These are phyloP conservation scores for Tardiomyces blankii DNA, from an alignment of 1,139 yeast genomes.

Conservation along the genomic window DNA sequence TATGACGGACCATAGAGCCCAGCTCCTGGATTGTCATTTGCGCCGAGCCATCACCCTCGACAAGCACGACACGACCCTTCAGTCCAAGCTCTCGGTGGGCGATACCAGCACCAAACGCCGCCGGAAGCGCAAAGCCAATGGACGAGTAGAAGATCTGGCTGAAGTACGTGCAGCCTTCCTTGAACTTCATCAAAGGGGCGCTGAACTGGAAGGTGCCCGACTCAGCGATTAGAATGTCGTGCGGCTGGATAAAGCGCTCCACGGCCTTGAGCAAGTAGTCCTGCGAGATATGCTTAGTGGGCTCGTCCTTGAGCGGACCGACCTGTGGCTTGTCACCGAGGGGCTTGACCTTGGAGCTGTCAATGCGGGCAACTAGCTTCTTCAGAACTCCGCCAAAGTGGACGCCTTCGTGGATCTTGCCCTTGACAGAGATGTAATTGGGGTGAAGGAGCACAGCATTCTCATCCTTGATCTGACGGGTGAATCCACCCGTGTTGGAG, in stretches of 20 bases:
- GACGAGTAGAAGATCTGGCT: conserved; percentile 70
- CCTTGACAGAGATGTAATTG: conserved; percentile 36
- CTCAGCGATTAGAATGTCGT: conserved; percentile 61
- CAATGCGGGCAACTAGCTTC: conserved; percentile 27
- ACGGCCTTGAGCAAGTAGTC: conserved; percentile 22
- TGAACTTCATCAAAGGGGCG: conserved; percentile 49
- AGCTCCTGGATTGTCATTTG: conserved; percentile 78
- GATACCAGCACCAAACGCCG: conserved; percentile 65
- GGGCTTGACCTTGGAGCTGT: conserved; percentile 18
- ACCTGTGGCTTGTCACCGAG: conserved; percentile 13
- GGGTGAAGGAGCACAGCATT: conserved; percentile 31
- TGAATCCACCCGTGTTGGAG: conserved; percentile 34
- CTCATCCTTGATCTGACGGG: conserved; percentile 27
- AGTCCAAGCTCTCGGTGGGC: conserved; percentile 47
- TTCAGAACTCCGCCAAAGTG: conserved; percentile 39
- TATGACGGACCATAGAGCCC: conserved; percentile 52
- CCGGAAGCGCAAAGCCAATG: conserved; percentile 81
- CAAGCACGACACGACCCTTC: conserved; percentile 47
- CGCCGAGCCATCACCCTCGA: conserved; percentile 88
- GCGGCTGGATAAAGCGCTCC: conserved; percentile 34
- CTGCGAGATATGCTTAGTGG: conserved; percentile 24
- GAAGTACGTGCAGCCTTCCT: conserved; percentile 38
- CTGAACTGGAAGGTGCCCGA: conserved; percentile 74
- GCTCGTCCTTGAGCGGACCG: conserved; percentile 10
- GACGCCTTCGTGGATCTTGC: conserved; percentile 28